Evolutionary conservation across 2,329 filamentous ascomycete genomes (phyloP).

Genomic region (Akanthomyces dipterigenus): DNA sequence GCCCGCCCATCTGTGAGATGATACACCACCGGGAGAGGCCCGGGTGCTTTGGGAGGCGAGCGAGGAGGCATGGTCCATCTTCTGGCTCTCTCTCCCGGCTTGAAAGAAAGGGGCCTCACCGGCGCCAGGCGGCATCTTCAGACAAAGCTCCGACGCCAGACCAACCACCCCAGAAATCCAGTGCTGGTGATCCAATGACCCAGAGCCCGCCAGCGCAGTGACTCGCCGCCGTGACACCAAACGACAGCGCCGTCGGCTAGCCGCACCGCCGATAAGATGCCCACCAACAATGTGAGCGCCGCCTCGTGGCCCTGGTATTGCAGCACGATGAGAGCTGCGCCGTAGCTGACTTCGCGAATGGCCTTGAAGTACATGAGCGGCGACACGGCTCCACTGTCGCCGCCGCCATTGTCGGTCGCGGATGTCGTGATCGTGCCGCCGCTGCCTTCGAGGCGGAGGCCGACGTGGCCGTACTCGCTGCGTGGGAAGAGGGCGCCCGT

Average conservation of each 20-base stretch:
- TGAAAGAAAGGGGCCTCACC: no score
- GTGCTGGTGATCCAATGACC: slow-evolving; percentile 23
- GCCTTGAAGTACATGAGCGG: slow-evolving; percentile 31
- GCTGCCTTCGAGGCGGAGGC: slow-evolving; percentile 17
- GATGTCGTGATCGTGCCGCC: no score
- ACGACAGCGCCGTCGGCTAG: slow-evolving; percentile 27
- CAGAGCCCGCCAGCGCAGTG: slow-evolving; percentile 17
- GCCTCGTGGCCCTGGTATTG: slow-evolving; percentile 23
- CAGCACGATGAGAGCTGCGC: slow-evolving; percentile 22
- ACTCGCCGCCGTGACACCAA: slow-evolving; percentile 24
- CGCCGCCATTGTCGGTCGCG: background rate
- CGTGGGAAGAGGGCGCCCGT: slow-evolving; percentile 20
- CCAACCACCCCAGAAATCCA: slow-evolving; percentile 21
- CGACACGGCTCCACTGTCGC: slow-evolving; percentile 15
- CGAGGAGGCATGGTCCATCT: no score
- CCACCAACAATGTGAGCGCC: slow-evolving; percentile 24
- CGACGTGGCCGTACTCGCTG: slow-evolving; percentile 20
- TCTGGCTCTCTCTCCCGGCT: no score
- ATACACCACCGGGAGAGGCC: no score
- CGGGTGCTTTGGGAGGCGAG: no score
- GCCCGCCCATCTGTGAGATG: no score
- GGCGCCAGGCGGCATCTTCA: no score
- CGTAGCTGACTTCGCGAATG: slow-evolving; percentile 27
- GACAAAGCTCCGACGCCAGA: slow-evolving; percentile 12
- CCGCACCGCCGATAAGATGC: slow-evolving; percentile 23